Conservation (phyloP, 768 basidiomycete genomes). For the Kwoniella dendrophila region DNA sequence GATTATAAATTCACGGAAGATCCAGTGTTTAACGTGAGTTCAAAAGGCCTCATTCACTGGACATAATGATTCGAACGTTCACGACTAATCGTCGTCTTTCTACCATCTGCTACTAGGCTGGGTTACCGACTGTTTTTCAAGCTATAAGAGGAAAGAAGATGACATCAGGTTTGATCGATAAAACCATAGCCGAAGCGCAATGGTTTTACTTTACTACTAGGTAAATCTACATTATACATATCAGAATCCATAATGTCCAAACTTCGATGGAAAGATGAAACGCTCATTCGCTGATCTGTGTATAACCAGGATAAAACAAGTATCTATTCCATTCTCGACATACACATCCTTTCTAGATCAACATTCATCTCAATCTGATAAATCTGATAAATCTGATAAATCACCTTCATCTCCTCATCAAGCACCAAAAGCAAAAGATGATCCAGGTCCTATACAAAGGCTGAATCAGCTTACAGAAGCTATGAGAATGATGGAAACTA, state of each 20-base stretch:
- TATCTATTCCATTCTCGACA: slow-evolving; percentile 28
- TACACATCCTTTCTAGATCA: slow-evolving; percentile 18
- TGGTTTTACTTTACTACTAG: slow-evolving; percentile 43
- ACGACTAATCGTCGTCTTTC: no score
- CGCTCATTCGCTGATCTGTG: background rate
- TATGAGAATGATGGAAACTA: slow-evolving; percentile 28
- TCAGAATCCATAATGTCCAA: background rate
- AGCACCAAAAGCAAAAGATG: background rate
- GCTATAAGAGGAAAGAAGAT: slow-evolving; percentile 34
- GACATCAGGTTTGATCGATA: slow-evolving; percentile 31
- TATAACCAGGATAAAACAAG: slow-evolving; percentile 21
- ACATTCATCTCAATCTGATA: background rate
- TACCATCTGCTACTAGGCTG: slow-evolving; percentile 29
- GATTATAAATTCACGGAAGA: slow-evolving; percentile 42
- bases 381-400: no score
- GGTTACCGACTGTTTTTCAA: slow-evolving; percentile 37
- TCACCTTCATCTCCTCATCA: background rate
- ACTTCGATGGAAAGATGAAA: background rate
- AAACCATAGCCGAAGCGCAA: slow-evolving; percentile 41
- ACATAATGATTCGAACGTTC: background rate
- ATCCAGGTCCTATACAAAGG: background rate
- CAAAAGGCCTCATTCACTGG: background rate
- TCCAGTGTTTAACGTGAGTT: slow-evolving; percentile 37
- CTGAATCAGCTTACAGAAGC: slow-evolving; percentile 33
- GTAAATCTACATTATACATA: slow-evolving; percentile 13